Base-by-base conservation (phyloP, 2,329 filamentous ascomycete genomes). In the Fusarium pseudocircinatum region DNA sequence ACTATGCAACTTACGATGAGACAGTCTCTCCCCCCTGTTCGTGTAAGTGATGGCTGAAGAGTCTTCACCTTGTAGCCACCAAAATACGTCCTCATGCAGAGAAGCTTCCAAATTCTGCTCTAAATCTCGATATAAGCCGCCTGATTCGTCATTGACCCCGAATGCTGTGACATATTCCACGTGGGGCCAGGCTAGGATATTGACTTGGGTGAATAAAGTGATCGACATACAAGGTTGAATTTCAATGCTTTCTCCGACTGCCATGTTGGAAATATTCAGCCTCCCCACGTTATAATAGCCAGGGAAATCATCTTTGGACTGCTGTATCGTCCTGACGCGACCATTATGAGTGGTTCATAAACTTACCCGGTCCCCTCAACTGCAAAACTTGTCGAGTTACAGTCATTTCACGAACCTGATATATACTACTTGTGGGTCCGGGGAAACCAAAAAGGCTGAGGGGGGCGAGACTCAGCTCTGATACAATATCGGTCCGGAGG, bases 201-300 rank as follows among this genome's bases (percentile, higher is more conserved):
- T 59, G 57, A 67, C 62, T 32, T 32, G 14, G 47, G 22, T 50
- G 24, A 32, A 24, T 42, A 59, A 59, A 62, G 14, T 42, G 70
- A 73, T 73, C 70, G 60, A 36, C 52, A 70, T 59, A 57, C 70
- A 52, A 42, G 60, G 70, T 60, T 70, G 40, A 34, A 62, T 32
- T 67, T 32, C 36, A 34, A 56, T 60, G 36, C 32, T 56, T 62
- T 40, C 36, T 43, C 60, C 40, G 16, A 28, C 43, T 14, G 40
- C 36, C n/a, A 65, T 37, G 34, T 46, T 43, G 22, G 18, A 50
- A 20, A 30, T 37, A 26, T 54, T 46, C 18, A 22, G n/a, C 43
- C 32, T 56, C 64, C 36, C 54, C 57, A 57, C 40, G 22, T 39
- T 30, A 49, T 40, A 13, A 40, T n/a, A 20, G 20, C 11, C 4